These are phyloP conservation scores for Trichoderma oligosporum DNA, from an alignment of 2,329 filamentous ascomycete species.

Conservation along the genomic window DNA sequence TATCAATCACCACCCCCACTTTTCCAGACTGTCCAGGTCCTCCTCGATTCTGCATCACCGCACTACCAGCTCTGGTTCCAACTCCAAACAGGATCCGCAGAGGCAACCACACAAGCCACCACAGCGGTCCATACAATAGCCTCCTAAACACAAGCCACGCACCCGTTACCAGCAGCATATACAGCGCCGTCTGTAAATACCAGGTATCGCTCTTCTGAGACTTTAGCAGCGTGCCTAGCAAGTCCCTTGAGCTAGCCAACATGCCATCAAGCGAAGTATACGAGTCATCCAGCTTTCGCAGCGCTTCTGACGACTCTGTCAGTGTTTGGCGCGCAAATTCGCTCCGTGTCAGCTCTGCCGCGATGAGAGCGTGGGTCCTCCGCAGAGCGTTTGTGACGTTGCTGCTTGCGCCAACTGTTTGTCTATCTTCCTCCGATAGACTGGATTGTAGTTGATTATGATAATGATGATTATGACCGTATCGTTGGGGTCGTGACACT, in stretches of 20 bases:
- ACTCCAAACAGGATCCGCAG: constrained; percentile 63
- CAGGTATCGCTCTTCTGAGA: constrained; percentile 97
- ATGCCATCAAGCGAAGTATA: constrained; percentile 78
- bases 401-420: constrained; percentile 68
- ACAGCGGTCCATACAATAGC: constrained; percentile 81
- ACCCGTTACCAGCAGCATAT: constrained; percentile 72
- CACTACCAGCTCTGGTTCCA: constrained; percentile 52
- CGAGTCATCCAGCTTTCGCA: constrained; percentile 74
- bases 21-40: constrained; percentile 26
- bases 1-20: constrained; percentile 28
- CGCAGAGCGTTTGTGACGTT: constrained; percentile 83
- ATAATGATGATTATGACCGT: constrained; percentile 26
- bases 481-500: constrained; percentile 23
- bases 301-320: constrained; percentile 74
- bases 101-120: constrained; percentile 85
- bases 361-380: constrained; percentile 82
- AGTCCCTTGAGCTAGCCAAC: constrained; percentile 66
- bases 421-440: constrained; percentile 63
- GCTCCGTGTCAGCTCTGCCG: constrained; percentile 77
- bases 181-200: constrained; percentile 91
- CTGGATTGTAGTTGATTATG: constrained; percentile 36
- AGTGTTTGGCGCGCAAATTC: constrained; percentile 88
- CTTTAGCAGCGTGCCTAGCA: constrained; percentile 74
- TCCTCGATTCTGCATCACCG: constrained; percentile 36
- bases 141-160: constrained; percentile 83